Percentiles rank a stretch among this genome's conserved stretches.
Evolutionary conservation across 495 filamentous ascomycete species (phyloP).

Genomic region (Cenococcum geophilum): DNA sequence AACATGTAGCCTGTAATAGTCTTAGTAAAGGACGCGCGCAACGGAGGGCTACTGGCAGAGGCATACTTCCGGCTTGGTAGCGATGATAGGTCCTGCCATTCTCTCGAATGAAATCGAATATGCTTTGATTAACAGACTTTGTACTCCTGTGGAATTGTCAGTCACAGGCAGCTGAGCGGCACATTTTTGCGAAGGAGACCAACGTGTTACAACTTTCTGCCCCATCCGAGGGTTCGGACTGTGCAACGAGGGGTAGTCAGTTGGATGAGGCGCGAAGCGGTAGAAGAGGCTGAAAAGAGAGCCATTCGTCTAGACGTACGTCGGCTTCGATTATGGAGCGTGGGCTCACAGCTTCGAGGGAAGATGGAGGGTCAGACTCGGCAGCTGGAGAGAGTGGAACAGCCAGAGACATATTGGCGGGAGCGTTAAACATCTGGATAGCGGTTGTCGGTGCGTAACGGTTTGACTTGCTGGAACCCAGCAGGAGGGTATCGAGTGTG

Average conservation of each 20-base stretch:
- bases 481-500: slow-evolving; percentile 7
- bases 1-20: slow-evolving; percentile 29
- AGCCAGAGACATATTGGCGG: slow-evolving; percentile 29
- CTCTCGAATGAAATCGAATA: slow-evolving; percentile 34
- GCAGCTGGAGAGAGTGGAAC: slow-evolving; percentile 21
- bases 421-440: slow-evolving; percentile 2
- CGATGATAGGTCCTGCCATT: slow-evolving; percentile 36
- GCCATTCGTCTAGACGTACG: slow-evolving; percentile 15
- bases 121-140: slow-evolving; percentile 34
- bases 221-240: slow-evolving; percentile 30
- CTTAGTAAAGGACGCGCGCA: slow-evolving; percentile 13
- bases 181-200: slow-evolving; percentile 14
- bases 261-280: slow-evolving; percentile 2
- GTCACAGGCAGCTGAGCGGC: slow-evolving; percentile 10
- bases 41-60: background rate
- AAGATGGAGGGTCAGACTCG: slow-evolving; percentile 23
- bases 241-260: slow-evolving; percentile 19
- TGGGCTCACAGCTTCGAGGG: slow-evolving; percentile 25
- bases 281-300: slow-evolving; percentile 3
- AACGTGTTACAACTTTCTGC: slow-evolving; percentile 30
- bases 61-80: slow-evolving; percentile 31
- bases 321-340: slow-evolving; percentile 30
- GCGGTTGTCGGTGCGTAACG: background rate
- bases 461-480: slow-evolving; percentile 2
- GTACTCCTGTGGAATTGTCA: slow-evolving; percentile 30